Conservation (phyloP, 176 grass and related monocot genomes). For the Triticum monococcum region DNA sequence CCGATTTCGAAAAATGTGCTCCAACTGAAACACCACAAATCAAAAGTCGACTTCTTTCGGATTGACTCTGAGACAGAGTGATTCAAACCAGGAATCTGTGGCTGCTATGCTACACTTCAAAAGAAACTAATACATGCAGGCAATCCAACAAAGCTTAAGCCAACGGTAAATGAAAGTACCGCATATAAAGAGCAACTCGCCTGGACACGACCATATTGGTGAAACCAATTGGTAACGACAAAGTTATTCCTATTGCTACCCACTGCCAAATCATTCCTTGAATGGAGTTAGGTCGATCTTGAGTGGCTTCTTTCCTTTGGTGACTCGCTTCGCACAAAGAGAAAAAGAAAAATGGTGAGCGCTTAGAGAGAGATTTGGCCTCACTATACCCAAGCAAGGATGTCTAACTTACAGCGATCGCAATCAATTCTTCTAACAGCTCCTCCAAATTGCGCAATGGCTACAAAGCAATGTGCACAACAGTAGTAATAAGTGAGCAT, state of each 20-base stretch:
- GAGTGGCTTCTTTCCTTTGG: constrained; percentile 75
- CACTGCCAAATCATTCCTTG: constrained; percentile 32
- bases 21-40: neutral
- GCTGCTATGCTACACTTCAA: neutral
- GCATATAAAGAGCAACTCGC: neutral
- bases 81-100: neutral
- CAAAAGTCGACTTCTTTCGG: neutral
- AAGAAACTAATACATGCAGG: neutral
- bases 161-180: neutral
- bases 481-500: neutral
- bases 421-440: constrained; percentile 81
- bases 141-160: neutral
- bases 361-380: neutral
- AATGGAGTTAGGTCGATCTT: constrained; percentile 79
- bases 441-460: constrained; percentile 87
- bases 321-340: constrained; percentile 45
- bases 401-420: constrained; percentile 71
- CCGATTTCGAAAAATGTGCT: neutral
- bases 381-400: neutral
- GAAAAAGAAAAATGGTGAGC: neutral
- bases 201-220: neutral
- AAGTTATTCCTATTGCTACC: neutral
- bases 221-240: neutral
- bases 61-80: neutral
- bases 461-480: constrained; percentile 34